Base-by-base conservation (phyloP, 164 flowering plant species). In the Cinnamomum micranthum region DNA sequence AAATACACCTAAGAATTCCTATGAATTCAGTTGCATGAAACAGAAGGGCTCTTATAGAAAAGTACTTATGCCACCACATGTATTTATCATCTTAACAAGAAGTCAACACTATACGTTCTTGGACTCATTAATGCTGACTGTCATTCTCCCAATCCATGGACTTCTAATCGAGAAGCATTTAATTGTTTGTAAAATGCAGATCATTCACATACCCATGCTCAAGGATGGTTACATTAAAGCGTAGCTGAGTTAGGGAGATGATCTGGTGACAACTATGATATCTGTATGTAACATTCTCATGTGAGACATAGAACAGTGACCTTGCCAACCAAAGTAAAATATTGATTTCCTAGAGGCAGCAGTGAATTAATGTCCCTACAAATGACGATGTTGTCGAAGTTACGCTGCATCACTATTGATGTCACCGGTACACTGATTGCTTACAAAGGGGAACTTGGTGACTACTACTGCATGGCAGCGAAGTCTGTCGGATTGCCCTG, bases 391-490 rank as follows among this genome's bases (percentile, higher is more conserved):
- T 58, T 93, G 70, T 86, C 91, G 24, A 95, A 81, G 81, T 74
- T 95, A 67, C 90, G 96, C 0, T 92, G 95, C 63, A 81, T 95
- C 73, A 95, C 99, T 6, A 77, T 95, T 69, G 99, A 95, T 87
- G 99, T 95, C 28, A 95, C 99, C 24, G 99, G 99, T 24, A 95
- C 99, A 2, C 90, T 95, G 28, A 83, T 95, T 71, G 97, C 99
- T 63, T 93, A 96, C 86, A 94, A 94, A 81, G 97, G 99, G 51
- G 94, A 94, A 72, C 98, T 95, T 65, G 99, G 99, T 65, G 99
- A 95, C 79, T 95, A 95, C 84, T 95, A 93, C 77, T 95, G 98
- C 86, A 95, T 95, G 99, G 98, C 99, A 64, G 97, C 99, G 71
- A 95, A 95, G 84, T 77, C 98, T 24, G 91, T 87, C 20, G 99